phyloP scores from a whole-genome alignment of 176 grass and related monocot species.

The Rhynchospora tenuis region DNA sequence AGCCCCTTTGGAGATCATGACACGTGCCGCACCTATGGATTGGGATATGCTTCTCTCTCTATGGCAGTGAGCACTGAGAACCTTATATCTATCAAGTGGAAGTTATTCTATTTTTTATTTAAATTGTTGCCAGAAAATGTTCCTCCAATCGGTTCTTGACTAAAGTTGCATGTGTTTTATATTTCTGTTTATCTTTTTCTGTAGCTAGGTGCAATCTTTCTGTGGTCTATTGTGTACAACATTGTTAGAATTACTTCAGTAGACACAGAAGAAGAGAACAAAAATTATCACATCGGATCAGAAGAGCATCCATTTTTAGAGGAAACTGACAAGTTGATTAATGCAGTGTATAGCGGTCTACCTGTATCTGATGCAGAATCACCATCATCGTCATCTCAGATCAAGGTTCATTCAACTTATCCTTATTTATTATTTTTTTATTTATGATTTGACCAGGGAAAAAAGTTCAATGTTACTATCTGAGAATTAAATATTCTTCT shows the following conservation, averaged over 20 bases:
- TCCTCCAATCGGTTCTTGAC: neutral
- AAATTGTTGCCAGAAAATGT: neutral
- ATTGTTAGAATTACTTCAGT: slow-evolving; percentile 48
- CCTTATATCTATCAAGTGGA: neutral
- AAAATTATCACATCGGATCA: slow-evolving; percentile 4
- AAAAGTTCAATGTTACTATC: no score
- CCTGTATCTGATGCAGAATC: slow-evolving; percentile 16
- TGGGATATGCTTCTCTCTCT: slow-evolving; percentile 78
- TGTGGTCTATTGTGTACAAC: slow-evolving; percentile 74
- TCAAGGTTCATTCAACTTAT: slow-evolving; percentile 31
- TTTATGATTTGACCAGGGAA: neutral
- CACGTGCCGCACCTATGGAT: slow-evolving; percentile 48
- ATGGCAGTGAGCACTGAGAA: slow-evolving; percentile 48
- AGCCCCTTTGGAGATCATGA: slow-evolving; percentile 69
- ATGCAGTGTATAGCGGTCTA: slow-evolving; percentile 8
- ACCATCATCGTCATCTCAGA: neutral
- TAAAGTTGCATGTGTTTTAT: slow-evolving; percentile 5
- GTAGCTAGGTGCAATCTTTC: slow-evolving; percentile 71
- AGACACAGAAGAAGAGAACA: slow-evolving; percentile 7
- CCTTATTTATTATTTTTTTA: neutral
- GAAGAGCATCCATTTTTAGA: slow-evolving; percentile 19
- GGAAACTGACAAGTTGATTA: neutral
- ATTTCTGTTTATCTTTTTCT: neutral
- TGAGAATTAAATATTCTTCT: neutral
- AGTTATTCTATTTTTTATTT: neutral